Percentiles rank a stretch among this genome's conserved stretches.
Evolutionary conservation across 352 stramenopile species (phyloP).

Genomic region (Thalassiosira livingstoniorum): DNA sequence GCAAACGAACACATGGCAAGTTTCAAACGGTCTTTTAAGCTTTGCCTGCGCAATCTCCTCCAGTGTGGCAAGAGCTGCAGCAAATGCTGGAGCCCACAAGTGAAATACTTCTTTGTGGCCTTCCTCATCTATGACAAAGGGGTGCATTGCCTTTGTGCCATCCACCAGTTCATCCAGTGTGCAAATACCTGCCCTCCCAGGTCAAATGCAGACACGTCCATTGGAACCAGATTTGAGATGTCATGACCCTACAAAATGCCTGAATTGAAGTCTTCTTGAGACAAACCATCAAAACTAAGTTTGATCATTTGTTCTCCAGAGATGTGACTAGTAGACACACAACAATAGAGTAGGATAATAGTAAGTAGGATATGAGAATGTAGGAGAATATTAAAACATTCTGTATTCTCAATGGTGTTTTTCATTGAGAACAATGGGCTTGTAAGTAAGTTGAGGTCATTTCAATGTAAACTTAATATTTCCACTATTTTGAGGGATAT

Average conservation of each 20-base stretch:
- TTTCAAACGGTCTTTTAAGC: not conserved
- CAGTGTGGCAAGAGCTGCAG: not conserved
- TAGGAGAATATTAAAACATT: no score
- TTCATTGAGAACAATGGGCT: no score
- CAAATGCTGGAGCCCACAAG: not conserved
- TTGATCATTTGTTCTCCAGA: no score
- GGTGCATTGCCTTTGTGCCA: not conserved
- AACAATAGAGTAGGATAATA: no score
- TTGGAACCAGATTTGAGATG: not conserved
- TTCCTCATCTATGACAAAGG: not conserved
- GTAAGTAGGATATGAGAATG: no score
- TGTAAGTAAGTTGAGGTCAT: no score
- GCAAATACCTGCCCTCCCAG: not conserved
- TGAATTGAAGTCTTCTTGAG: not conserved
- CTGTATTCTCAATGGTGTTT: no score
- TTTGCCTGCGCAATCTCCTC: not conserved
- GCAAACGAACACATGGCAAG: not conserved
- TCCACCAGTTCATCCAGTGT: not conserved
- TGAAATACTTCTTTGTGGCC: not conserved
- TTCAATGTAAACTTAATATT: no score
- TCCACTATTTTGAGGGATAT: no score
- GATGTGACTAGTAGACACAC: no score
- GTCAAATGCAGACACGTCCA: not conserved
- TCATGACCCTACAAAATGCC: slow-evolving; percentile 1
- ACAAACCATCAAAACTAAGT: not conserved